Evolutionary conservation across 2,329 filamentous ascomycete genomes (phyloP).

Genomic region (Ceratocystiopsis brevicomis): DNA sequence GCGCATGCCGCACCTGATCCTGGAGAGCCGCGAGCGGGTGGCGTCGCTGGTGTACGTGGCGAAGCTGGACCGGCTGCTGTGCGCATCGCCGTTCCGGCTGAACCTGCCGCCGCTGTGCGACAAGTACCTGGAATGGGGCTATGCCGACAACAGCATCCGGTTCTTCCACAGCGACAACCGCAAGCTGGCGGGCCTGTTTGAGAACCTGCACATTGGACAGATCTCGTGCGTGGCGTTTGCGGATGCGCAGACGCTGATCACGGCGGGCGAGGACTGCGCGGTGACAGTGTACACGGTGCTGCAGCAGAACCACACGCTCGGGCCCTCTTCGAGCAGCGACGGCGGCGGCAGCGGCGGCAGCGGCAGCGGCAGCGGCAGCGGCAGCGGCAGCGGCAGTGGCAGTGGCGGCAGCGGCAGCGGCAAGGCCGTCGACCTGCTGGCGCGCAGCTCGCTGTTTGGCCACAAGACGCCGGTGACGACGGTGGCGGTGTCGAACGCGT

Average conservation of each 20-base stretch:
- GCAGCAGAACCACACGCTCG: conserved; percentile 11
- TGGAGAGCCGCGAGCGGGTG: conserved; percentile 62
- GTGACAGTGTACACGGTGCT: conserved; percentile 72
- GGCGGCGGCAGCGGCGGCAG: no score
- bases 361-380: no score
- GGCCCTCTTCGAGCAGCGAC: no score
- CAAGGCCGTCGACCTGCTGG: conserved; percentile 61
- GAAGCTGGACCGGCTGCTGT: conserved; percentile 67
- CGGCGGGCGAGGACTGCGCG: conserved; percentile 80
- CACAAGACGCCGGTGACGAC: conserved; percentile 69
- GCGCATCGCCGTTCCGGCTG: conserved; percentile 64
- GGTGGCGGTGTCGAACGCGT: conserved; percentile 70
- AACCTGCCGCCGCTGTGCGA: conserved; percentile 77
- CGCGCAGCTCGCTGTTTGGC: conserved; percentile 68
- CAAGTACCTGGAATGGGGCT: conserved; percentile 90
- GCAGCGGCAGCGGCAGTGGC: no score
- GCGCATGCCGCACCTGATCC: conserved; percentile 57
- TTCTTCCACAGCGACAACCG: conserved; percentile 69
- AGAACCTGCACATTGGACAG: conserved; percentile 84
- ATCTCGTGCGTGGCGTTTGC: conserved; percentile 69
- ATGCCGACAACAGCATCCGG: conserved; percentile 76
- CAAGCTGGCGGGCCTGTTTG: conserved; percentile 71
- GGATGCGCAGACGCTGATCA: conserved; percentile 79
- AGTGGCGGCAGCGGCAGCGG: conserved; percentile 22
- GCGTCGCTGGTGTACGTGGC: conserved; percentile 58